Conservation (phyloP, 1,284 basidiomycete species). For the Mycosarcoma maydis region DNA sequence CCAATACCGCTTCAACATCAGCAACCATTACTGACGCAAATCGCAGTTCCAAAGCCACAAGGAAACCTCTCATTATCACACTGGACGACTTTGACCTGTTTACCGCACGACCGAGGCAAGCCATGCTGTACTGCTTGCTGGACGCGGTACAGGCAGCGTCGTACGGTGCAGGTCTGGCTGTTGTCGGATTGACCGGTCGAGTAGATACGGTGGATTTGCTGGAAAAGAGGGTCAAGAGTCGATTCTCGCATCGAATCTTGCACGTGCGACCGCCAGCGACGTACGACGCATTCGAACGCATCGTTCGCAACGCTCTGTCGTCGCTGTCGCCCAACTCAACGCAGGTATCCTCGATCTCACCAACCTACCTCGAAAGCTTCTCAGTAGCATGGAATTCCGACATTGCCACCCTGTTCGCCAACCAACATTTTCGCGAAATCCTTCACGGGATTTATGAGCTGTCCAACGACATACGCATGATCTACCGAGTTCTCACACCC, state of each 20-base stretch:
- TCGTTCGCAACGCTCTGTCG: slow-evolving; percentile 42
- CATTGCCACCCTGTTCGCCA: slow-evolving; percentile 19
- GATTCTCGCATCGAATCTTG: slow-evolving; percentile 62
- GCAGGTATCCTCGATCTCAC: neutral
- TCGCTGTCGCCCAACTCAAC: neutral
- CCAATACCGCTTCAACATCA: slow-evolving; percentile 20
- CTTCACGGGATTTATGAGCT: slow-evolving; percentile 47
- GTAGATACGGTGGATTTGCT: slow-evolving; percentile 60
- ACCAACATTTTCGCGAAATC: slow-evolving; percentile 23
- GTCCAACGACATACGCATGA: slow-evolving; percentile 46
- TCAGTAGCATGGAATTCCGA: slow-evolving; percentile 32
- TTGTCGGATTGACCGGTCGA: slow-evolving; percentile 57
- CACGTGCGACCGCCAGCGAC: slow-evolving; percentile 50
- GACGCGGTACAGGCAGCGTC: slow-evolving; percentile 64
- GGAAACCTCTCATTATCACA: slow-evolving; percentile 57
- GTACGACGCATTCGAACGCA: slow-evolving; percentile 31
- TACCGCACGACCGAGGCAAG: slow-evolving; percentile 56
- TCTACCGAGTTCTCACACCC: slow-evolving; percentile 32
- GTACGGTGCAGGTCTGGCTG: slow-evolving; percentile 58
- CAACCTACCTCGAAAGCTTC: slow-evolving; percentile 1
- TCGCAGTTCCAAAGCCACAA: neutral
- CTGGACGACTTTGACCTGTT: slow-evolving; percentile 63
- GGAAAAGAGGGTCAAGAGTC: slow-evolving; percentile 65
- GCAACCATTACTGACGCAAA: slow-evolving; percentile 1
- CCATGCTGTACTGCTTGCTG: slow-evolving; percentile 64